Evolutionary conservation across 2,329 filamentous ascomycete genomes (phyloP), one percentile per base, ranked within the genome.

Genomic region (Phaeosphaeriaceae sp.): DNA sequence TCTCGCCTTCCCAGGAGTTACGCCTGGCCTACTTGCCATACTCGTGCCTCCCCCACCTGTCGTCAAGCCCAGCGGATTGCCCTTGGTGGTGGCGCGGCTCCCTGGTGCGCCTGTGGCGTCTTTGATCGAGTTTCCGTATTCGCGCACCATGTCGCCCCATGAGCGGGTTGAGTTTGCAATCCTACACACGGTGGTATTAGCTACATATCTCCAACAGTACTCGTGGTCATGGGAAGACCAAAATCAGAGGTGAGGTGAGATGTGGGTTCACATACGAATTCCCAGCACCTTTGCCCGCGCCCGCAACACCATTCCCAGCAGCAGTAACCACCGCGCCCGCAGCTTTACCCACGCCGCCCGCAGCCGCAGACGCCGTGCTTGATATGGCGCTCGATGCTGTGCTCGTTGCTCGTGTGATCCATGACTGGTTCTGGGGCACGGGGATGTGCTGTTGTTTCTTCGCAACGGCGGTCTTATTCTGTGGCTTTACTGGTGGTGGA

Each of bases 121-220:
- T 62, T 84, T 84, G 69, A 84, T 79, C 31, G 76, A 76, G 67
- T 84, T 83, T 24, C 82, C 82, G 57, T 83, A 83, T 42, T 79
- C 80, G 44, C 81, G 78, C 2, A 83, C 78, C 47, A 78, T 74
- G 65, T 83, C 80, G 53, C 80, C 81, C 81, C 80, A 83, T 48
- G 70, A 68, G 44, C 80, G 76, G 2, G 80, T 79, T 3, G 79
- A 77, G 56, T 79, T 77, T 48, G 81, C 69, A 45, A 84, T 78
- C 41, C 80, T 81, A n/a, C 20, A 13, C 3, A 58, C n/a, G 4
- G 3, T 58, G 33, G 1, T 24, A 1, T 48, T 46, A 25, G 59
- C 60, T 48, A 51, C 4, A 48, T 13, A 36, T n/a, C n/a, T n/a
- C n/a, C n/a, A n/a, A n/a, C n/a, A n/a, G n/a, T n/a, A n/a, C n/a